Percentiles rank a stretch among this genome's conserved stretches.
Evolutionary conservation across 441 rosid genomes (phyloP).

Genomic region (Hura crepitans): DNA sequence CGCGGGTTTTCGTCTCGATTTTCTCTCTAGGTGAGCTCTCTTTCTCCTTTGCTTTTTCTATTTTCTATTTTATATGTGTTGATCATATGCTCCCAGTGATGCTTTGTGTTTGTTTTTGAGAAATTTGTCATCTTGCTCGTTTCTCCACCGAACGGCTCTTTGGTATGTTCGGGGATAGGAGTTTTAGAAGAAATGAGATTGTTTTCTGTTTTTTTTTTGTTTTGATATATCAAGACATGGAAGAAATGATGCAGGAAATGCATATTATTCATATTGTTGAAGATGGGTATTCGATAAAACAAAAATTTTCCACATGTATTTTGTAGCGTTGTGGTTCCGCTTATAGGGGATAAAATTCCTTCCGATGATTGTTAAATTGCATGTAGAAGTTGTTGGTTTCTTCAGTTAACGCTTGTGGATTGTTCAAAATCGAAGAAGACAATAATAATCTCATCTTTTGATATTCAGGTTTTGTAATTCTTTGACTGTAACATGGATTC

Average conservation of each 20-base stretch:
- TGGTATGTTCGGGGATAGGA: background rate
- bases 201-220: background rate
- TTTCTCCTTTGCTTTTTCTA: background rate
- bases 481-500: constrained; percentile 10
- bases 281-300: background rate
- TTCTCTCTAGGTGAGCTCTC: constrained; percentile 1
- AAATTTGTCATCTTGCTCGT: background rate
- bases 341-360: background rate
- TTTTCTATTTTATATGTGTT: background rate
- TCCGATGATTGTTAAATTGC: background rate
- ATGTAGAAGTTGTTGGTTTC: background rate
- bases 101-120: background rate
- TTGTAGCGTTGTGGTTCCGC: background rate
- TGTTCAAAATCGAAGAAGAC: background rate
- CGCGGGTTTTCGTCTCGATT: background rate
- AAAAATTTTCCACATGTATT: background rate
- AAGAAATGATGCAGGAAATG: background rate
- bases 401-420: background rate
- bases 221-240: background rate
- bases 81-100: too few relatives aligned
- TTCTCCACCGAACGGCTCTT: too few relatives aligned
- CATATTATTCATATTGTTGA: background rate
- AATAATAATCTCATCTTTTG: background rate
- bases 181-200: too few relatives aligned
- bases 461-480: constrained; percentile 1